Evolutionary conservation across 2,329 filamentous ascomycete genomes (phyloP).

Genomic region (Didymella arachidicola): DNA sequence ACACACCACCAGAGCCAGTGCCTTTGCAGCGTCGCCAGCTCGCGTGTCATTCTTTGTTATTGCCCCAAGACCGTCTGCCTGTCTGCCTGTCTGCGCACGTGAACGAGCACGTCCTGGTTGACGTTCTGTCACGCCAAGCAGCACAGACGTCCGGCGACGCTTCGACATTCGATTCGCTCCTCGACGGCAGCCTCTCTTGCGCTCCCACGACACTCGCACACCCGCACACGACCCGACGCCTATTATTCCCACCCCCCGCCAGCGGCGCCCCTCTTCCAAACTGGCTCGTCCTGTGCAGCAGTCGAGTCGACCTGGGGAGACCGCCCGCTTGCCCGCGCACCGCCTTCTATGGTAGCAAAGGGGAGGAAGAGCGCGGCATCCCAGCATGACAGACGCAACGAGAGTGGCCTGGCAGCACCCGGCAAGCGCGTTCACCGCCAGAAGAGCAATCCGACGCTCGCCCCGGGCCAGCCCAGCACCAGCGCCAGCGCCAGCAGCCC

Average conservation of each 20-base stretch:
- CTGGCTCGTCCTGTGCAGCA: constrained; percentile 55
- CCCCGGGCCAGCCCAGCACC: constrained; percentile 38
- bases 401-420: constrained; percentile 84
- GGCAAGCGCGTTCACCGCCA: constrained; percentile 69
- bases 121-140: constrained; percentile 5
- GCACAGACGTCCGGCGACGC: constrained; percentile 1
- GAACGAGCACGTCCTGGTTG: background rate
- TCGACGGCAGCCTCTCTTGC: constrained; percentile 11
- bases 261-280: constrained; percentile 52
- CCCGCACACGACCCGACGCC: constrained; percentile 31
- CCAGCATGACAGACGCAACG: constrained; percentile 70
- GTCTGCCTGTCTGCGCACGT: background rate
- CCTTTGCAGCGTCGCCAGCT: background rate
- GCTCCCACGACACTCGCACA: constrained; percentile 23
- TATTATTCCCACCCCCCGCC: constrained; percentile 31
- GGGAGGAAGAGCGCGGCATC: constrained; percentile 56
- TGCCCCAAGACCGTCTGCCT: background rate
- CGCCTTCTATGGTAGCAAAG: constrained; percentile 59
- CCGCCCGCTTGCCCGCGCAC: constrained; percentile 41
- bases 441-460: constrained; percentile 56
- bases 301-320: constrained; percentile 52
- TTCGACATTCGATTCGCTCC: constrained; percentile 15
- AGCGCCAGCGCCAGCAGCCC: constrained; percentile 14
- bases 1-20: background rate
- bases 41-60: background rate